Conservation (phyloP, 1,284 basidiomycete species). For the Trichosporon faecale region DNA sequence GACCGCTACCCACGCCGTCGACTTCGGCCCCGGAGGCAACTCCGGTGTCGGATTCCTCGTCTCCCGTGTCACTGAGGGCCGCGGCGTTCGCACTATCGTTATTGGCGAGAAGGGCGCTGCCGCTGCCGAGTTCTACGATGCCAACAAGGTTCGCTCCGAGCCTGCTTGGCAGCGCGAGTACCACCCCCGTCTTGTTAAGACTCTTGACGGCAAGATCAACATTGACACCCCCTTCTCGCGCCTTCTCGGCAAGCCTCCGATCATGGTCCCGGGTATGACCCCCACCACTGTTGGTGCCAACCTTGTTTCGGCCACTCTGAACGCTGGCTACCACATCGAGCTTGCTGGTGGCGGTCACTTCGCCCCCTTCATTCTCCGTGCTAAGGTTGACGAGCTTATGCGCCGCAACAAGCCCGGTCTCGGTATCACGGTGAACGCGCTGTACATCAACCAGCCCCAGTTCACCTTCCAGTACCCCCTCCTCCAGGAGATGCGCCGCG, state of each 20-base stretch:
- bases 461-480: conserved; percentile 95
- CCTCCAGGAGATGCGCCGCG: conserved; percentile 95
- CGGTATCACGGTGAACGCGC: conserved; percentile 87
- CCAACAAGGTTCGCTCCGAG: conserved; percentile 67
- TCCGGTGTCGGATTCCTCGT: conserved; percentile 91
- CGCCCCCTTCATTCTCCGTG: conserved; percentile 78
- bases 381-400: conserved; percentile 87
- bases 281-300: conserved; percentile 89
- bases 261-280: conserved; percentile 99
- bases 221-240: conserved; percentile 96
- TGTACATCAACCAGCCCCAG: conserved; percentile 98
- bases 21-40: conserved; percentile 92
- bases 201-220: conserved; percentile 82
- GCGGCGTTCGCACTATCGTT: conserved; percentile 83
- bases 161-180: conserved; percentile 89
- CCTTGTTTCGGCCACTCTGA: conserved; percentile 85
- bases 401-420: conserved; percentile 75
- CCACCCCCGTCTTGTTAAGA: conserved; percentile 80
- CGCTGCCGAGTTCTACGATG: conserved; percentile 77
- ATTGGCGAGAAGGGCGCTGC: conserved; percentile 81
- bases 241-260: conserved; percentile 87
- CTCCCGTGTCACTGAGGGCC: conserved; percentile 84
- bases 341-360: conserved; percentile 98
- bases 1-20: conserved; percentile 87
- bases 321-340: conserved; percentile 94